A percentile compares a stretch with the other conserved stretches of the same genome.
Conservation (phyloP, 139 green algal genomes). For the Chlorella sorokiniana region DNA sequence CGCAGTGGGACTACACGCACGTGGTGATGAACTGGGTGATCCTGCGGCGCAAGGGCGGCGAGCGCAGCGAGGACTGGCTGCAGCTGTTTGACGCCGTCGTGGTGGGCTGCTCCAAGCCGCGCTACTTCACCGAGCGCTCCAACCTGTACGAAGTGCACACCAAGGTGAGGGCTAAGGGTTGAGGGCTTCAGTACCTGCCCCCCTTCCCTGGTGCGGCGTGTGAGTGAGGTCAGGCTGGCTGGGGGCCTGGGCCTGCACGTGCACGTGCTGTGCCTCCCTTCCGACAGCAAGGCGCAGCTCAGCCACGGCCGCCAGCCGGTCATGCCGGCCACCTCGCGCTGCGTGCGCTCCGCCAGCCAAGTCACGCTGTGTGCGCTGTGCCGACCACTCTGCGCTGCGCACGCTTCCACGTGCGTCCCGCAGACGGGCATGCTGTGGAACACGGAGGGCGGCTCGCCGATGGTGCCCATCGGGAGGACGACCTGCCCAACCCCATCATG, state of each 20-base stretch:
- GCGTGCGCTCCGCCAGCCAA: no score
- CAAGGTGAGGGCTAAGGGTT: neutral
- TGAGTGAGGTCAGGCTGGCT: no score
- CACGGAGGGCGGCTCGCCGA: conserved; percentile 88
- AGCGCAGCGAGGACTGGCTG: conserved; percentile 77
- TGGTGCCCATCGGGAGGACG: conserved; percentile 81
- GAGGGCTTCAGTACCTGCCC: neutral
- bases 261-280: no score
- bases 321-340: no score
- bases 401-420: neutral
- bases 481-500: conserved; percentile 58
- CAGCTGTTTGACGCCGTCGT: conserved; percentile 91
- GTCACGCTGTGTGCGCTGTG: neutral
- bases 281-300: no score
- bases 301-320: no score
- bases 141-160: conserved; percentile 74
- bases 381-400: neutral
- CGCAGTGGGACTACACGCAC: conserved; percentile 91
- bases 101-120: conserved; percentile 82
- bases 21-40: conserved; percentile 98
- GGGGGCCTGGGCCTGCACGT: no score
- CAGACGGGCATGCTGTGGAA: conserved; percentile 76
- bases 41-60: conserved; percentile 35
- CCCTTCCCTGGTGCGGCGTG: neutral
- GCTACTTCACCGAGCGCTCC: conserved; percentile 74